These are phyloP conservation scores for Ulota crispa DNA, from an alignment of 225 moss, liverwort and hornwort genomes.

Conservation along the genomic window DNA sequence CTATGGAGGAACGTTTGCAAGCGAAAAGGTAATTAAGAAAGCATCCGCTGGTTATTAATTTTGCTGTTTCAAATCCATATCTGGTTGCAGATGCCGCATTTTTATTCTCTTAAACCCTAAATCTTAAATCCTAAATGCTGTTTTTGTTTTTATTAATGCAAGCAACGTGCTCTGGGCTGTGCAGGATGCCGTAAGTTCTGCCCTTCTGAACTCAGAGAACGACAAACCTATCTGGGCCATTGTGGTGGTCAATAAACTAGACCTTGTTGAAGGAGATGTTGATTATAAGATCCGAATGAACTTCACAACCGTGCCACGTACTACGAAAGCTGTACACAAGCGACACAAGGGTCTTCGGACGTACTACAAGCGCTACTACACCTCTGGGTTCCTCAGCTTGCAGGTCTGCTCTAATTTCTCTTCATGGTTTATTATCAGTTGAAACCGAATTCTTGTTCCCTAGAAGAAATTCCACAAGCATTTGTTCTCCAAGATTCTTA, in stretches of 20 bases:
- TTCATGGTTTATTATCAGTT: neutral
- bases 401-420: constrained; percentile 51
- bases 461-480: neutral
- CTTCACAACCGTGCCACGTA: constrained; percentile 81
- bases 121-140: neutral
- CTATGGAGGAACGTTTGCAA: constrained; percentile 84
- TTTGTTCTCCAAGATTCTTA: neutral
- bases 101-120: neutral
- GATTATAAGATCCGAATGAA: constrained; percentile 98
- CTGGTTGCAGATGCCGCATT: neutral
- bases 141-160: neutral
- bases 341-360: constrained; percentile 66
- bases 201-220: constrained; percentile 52
- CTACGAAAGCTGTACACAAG: constrained; percentile 57
- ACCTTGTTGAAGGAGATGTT: constrained; percentile 67
- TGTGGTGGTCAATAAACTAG: constrained; percentile 75
- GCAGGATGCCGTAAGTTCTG: constrained; percentile 88
- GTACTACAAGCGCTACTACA: constrained; percentile 84
- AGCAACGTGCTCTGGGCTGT: constrained; percentile 5
- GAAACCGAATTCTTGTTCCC: too few relatives aligned
- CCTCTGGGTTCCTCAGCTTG: constrained; percentile 92
- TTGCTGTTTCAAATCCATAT: constrained; percentile 4
- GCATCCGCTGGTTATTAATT: neutral
- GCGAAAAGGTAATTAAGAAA: constrained; percentile 67
- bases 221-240: constrained; percentile 89